Percentiles rank a stretch among this genome's conserved stretches.
Evolutionary conservation across 208 protist species (phyloP).

Genomic region (Crithidia thermophila): DNA sequence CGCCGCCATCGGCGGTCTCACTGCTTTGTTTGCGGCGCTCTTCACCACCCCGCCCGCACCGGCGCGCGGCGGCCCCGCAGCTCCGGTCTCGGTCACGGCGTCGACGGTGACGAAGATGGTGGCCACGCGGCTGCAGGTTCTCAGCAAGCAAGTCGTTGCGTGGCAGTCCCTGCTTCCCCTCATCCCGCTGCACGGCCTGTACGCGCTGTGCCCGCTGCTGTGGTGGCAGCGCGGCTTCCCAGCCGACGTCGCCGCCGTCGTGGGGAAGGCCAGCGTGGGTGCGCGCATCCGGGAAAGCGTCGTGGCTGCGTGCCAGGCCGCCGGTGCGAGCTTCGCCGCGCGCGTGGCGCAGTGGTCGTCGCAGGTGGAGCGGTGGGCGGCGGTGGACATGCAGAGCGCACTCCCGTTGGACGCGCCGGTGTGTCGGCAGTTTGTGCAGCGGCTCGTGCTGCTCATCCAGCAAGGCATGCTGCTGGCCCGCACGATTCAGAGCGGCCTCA

Average conservation of each 20-base stretch:
- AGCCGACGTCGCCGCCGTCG: constrained; percentile 1
- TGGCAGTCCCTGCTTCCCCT: constrained; percentile 27
- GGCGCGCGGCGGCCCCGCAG: neutral
- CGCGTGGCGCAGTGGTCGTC: constrained; percentile 16
- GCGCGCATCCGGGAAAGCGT: constrained; percentile 16
- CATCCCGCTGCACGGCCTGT: constrained; percentile 27
- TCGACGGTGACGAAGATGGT: constrained; percentile 8
- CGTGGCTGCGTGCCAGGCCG: constrained; percentile 10
- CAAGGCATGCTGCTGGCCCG: constrained; percentile 66
- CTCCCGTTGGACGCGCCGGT: constrained; percentile 31
- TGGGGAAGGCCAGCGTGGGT: constrained; percentile 6
- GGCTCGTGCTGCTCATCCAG: constrained; percentile 53
- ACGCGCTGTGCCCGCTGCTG: constrained; percentile 29
- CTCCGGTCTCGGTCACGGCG: neutral
- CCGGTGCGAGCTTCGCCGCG: constrained; percentile 6
- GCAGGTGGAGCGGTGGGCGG: constrained; percentile 34
- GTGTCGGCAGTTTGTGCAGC: constrained; percentile 45
- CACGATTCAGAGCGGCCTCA: constrained; percentile 60
- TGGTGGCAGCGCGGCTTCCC: constrained; percentile 30
- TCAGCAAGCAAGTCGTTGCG: constrained; percentile 13
- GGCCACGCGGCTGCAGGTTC: neutral
- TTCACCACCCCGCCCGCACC: constrained; percentile 3
- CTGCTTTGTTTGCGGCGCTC: constrained; percentile 2
- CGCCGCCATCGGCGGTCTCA: constrained; percentile 13
- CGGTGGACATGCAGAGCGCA: constrained; percentile 55